Conservation (phyloP, 2,329 filamentous ascomycete species). For the Neofusicoccum kwambonambiense region DNA sequence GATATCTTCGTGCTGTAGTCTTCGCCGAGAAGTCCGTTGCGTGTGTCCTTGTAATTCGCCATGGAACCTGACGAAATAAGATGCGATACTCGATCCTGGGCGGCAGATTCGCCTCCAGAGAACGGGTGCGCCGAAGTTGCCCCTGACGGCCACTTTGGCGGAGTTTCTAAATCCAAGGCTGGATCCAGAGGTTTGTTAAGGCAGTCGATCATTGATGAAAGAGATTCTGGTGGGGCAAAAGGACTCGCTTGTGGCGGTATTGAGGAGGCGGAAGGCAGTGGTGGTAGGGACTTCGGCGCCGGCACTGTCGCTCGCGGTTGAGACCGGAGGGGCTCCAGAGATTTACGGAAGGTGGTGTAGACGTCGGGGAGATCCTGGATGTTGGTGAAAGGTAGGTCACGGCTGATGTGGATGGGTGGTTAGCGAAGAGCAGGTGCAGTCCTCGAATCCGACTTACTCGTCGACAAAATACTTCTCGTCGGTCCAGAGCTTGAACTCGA, state of each 20-base stretch:
- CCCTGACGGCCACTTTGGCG: conserved; percentile 54
- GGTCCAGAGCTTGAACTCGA: conserved; percentile 64
- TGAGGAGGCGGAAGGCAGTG: conserved; percentile 49
- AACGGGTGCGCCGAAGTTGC: conserved; percentile 65
- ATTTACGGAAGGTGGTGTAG: conserved; percentile 73
- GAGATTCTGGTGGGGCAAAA: conserved; percentile 61
- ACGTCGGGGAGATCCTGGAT: conserved; percentile 67
- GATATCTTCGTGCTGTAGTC: conserved; percentile 78
- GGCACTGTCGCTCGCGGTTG: conserved; percentile 60
- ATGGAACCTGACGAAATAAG: conserved; percentile 62
- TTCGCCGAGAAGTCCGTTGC: conserved; percentile 67
- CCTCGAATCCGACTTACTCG: conserved; percentile 58
- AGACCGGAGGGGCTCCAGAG: conserved; percentile 66
- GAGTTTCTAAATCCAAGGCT: conserved; percentile 47
- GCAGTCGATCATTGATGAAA: conserved; percentile 49
- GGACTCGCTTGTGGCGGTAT: conserved; percentile 61
- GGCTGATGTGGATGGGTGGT: conserved; percentile 46
- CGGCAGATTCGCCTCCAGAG: conserved; percentile 64
- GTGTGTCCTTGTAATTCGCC: conserved; percentile 65
- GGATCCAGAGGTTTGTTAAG: conserved; percentile 52
- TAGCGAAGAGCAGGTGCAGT: background rate
- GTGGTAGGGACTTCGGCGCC: conserved; percentile 57
- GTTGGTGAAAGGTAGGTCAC: conserved; percentile 61
- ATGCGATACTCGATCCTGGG: conserved; percentile 57
- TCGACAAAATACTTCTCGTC: conserved; percentile 81